Evolutionary conservation across 2,329 filamentous ascomycete genomes (phyloP).

Genomic region (Mariannaea sp.): DNA sequence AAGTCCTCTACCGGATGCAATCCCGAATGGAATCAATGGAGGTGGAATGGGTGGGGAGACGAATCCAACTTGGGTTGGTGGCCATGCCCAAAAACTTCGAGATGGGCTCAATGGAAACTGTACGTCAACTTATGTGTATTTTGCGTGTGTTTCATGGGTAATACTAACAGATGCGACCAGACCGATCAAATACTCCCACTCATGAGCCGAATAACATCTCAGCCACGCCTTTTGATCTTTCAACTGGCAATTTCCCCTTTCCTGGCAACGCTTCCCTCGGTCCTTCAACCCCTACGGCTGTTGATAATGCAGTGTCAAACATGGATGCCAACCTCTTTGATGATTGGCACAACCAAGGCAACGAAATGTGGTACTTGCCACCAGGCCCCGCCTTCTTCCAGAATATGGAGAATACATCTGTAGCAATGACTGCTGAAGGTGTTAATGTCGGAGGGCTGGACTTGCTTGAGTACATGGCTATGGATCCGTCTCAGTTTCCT

Average conservation of each 20-base stretch:
- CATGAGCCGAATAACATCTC: constrained; percentile 59
- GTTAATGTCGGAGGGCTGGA: constrained; percentile 70
- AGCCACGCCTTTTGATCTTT: constrained; percentile 65
- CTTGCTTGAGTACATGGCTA: constrained; percentile 70
- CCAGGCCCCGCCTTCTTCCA: constrained; percentile 68
- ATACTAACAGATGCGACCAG: constrained; percentile 37
- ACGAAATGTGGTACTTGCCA: constrained; percentile 71
- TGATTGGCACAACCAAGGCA: constrained; percentile 60
- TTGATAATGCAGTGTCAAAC: constrained; percentile 37
- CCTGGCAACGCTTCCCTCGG: constrained; percentile 55
- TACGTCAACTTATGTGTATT: constrained; percentile 34
- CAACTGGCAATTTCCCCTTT: constrained; percentile 59
- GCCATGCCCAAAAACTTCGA: constrained; percentile 47
- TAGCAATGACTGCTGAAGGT: constrained; percentile 70
- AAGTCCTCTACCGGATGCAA: constrained; percentile 46
- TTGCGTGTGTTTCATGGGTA: not conserved
- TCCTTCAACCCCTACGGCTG: constrained; percentile 54
- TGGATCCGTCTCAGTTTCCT: constrained; percentile 55
- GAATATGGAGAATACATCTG: constrained; percentile 63
- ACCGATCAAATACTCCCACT: constrained; percentile 41
- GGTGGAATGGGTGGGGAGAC: constrained; percentile 35
- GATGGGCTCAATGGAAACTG: constrained; percentile 48
- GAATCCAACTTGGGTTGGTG: constrained; percentile 41
- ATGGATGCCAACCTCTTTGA: constrained; percentile 53
- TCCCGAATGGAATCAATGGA: constrained; percentile 37